A percentile compares a stretch with the other conserved stretches of the same genome.
Conservation (phyloP, 306 rosid species). For the Medicago arabica region DNA sequence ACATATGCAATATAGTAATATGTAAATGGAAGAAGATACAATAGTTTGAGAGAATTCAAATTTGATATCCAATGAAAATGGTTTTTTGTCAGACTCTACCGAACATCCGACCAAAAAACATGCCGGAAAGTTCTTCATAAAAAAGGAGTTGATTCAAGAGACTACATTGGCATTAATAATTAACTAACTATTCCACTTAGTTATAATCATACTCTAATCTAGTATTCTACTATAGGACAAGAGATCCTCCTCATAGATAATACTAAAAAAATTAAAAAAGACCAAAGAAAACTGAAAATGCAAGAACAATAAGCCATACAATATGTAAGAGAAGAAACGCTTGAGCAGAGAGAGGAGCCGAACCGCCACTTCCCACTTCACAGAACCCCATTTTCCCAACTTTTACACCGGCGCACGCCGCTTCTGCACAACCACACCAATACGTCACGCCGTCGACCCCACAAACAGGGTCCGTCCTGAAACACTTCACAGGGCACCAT, state of each 20-base stretch:
- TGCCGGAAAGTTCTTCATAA: neutral
- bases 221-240: neutral
- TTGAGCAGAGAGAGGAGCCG: constrained; percentile 79
- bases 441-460: constrained; percentile 84
- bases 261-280: constrained; percentile 36
- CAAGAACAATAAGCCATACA: constrained; percentile 84
- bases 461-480: constrained; percentile 88
- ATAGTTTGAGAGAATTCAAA: too few relatives aligned
- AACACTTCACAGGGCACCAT: constrained; percentile 79
- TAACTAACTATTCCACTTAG: neutral
- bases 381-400: constrained; percentile 78
- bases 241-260: neutral
- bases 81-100: too few relatives aligned
- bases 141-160: neutral
- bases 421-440: constrained; percentile 95
- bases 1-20: too few relatives aligned
- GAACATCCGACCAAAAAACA: too few relatives aligned
- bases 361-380: constrained; percentile 77
- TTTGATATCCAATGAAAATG: too few relatives aligned
- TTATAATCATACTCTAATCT: neutral
- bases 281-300: constrained; percentile 76
- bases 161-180: too few relatives aligned
- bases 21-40: too few relatives aligned
- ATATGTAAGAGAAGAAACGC: constrained; percentile 87
- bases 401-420: constrained; percentile 67